A percentile compares a stretch with the other conserved stretches of the same genome.
Evolutionary conservation across 441 rosid species (phyloP).

Genomic region (Populus hybrid): DNA sequence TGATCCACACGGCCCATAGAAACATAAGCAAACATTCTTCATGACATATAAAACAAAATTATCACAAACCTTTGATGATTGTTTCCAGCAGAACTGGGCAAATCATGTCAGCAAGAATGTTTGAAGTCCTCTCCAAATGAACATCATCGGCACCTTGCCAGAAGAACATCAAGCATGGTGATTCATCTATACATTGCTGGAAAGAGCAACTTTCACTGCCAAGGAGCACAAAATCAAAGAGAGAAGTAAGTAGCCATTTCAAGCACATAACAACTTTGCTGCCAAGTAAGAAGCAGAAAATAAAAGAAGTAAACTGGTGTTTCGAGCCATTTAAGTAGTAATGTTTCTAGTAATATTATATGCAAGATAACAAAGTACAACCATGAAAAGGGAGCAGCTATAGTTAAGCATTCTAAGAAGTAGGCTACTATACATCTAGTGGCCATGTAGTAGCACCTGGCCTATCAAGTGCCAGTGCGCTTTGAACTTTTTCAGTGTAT

Average conservation of each 20-base stretch:
- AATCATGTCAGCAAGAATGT: conserved; percentile 55
- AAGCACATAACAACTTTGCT: not conserved
- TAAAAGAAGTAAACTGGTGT: not conserved
- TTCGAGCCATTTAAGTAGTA: not conserved
- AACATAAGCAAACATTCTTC: not conserved
- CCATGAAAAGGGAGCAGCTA: not conserved
- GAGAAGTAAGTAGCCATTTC: not conserved
- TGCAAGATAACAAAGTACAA: not conserved
- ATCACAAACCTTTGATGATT: conserved; percentile 69
- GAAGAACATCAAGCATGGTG: conserved; percentile 73
- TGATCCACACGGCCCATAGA: not conserved
- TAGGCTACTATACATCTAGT: not conserved
- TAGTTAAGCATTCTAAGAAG: not conserved
- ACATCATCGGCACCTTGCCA: conserved; percentile 37
- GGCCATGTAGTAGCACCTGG: not conserved
- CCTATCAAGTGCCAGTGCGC: not conserved
- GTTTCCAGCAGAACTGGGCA: conserved; percentile 79
- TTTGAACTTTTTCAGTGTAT: not conserved
- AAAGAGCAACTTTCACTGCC: conserved; percentile 76
- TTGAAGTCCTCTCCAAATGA: conserved; percentile 44
- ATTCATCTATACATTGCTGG: conserved; percentile 38
- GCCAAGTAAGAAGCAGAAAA: conserved; percentile 13
- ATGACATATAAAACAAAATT: not conserved
- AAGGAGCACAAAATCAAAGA: conserved; percentile 21
- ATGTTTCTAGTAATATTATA: not conserved